These are phyloP conservation scores for Pisolithus orientalis DNA, from an alignment of 768 basidiomycete species.

Conservation along the genomic window DNA sequence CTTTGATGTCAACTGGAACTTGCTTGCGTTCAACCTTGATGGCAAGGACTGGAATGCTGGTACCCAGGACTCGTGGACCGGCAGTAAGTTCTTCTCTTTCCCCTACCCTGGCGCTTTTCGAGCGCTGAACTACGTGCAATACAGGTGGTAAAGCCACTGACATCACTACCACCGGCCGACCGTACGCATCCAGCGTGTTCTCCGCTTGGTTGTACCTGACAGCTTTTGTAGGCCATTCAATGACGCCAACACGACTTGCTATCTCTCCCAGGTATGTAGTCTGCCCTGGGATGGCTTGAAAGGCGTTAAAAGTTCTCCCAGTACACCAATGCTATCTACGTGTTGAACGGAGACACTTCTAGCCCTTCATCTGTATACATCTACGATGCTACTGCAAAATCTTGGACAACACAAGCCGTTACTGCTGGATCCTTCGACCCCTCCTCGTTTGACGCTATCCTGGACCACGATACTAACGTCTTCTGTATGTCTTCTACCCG, in stretches of 20 bases:
- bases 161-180: conserved; percentile 68
- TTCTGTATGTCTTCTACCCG: conserved; percentile 47
- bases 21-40: conserved; percentile 79
- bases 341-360: conserved; percentile 68
- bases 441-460: conserved; percentile 58
- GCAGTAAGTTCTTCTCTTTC: conserved; percentile 31
- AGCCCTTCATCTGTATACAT: conserved; percentile 72
- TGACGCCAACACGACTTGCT: conserved; percentile 59
- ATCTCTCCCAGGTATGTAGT: conserved; percentile 54
- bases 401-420: conserved; percentile 74
- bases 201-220: conserved; percentile 1
- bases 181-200: conserved; percentile 43
- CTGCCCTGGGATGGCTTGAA: too few relatives aligned
- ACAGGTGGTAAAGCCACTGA: conserved; percentile 43
- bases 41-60: conserved; percentile 84
- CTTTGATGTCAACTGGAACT: conserved; percentile 77
- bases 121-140: conserved; percentile 3
- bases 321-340: conserved; percentile 83
- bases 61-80: conserved; percentile 59
- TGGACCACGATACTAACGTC: conserved; percentile 93
- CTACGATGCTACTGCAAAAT: conserved; percentile 63
- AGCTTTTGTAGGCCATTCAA: conserved; percentile 51
- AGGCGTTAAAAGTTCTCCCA: conserved; percentile 26
- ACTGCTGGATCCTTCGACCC: conserved; percentile 54
- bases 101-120: neutral